Evolutionary conservation across 331 rosid genomes (phyloP).

Genomic region (Arachis monticola): DNA sequence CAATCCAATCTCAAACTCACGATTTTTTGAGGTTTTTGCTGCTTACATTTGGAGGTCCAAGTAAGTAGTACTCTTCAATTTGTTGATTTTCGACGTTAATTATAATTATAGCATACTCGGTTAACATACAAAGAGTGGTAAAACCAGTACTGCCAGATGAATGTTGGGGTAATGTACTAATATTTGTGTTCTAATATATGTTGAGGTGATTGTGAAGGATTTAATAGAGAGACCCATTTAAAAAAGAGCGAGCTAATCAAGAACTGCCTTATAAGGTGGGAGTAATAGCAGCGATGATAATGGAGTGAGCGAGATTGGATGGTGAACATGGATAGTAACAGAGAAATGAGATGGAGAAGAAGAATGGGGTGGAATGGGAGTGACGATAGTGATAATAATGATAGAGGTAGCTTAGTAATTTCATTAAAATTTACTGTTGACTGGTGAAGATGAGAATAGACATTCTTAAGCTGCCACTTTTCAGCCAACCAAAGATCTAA

Average conservation of each 20-base stretch:
- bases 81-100: no score
- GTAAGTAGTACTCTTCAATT: slow-evolving; percentile 46
- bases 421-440: no score
- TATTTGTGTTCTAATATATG: slow-evolving; percentile 72
- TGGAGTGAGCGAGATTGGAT: no score
- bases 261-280: slow-evolving; percentile 1
- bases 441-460: no score
- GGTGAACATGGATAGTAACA: no score
- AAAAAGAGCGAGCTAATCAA: slow-evolving; percentile 70
- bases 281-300: no score
- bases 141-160: slow-evolving; percentile 66
- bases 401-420: no score
- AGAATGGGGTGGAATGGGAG: no score
- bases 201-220: slow-evolving; percentile 53
- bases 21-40: slow-evolving; percentile 78
- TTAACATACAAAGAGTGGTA: slow-evolving; percentile 60
- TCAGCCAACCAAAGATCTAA: no score
- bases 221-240: slow-evolving; percentile 61
- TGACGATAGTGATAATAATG: no score
- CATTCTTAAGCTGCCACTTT: no score
- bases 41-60: slow-evolving; percentile 94
- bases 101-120: slow-evolving; percentile 51
- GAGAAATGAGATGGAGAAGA: no score
- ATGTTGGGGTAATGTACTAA: slow-evolving; percentile 78
- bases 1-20: slow-evolving; percentile 67